Conservation (phyloP, 106 monocot species). For the Narthecium ossifragum region DNA sequence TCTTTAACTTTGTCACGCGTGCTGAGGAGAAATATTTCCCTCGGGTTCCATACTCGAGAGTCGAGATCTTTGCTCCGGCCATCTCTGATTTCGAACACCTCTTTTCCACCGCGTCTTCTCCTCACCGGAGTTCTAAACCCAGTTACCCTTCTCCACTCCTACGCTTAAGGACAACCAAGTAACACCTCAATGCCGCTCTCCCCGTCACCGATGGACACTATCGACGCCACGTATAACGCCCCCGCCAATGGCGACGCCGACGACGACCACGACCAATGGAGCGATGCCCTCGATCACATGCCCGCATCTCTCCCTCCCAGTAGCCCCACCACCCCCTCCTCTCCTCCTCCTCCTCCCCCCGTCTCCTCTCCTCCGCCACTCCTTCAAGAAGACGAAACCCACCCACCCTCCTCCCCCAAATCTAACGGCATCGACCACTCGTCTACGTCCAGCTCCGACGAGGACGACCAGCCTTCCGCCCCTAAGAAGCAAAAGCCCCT, state of each 20-base stretch:
- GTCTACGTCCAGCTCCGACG: slow-evolving; percentile 12
- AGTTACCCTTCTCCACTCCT: no score
- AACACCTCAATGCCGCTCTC: no score
- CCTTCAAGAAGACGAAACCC: neutral
- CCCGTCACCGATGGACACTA: neutral
- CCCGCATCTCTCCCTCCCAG: neutral
- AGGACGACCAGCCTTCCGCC: slow-evolving; percentile 10
- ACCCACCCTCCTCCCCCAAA: no score
- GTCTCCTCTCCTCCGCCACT: slow-evolving; percentile 1
- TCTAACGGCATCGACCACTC: neutral
- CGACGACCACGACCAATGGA: slow-evolving; percentile 17
- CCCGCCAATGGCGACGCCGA: slow-evolving; percentile 1
- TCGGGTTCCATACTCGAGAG: no score
- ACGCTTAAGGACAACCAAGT: no score
- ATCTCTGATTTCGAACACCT: no score
- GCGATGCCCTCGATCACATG: slow-evolving; percentile 20
- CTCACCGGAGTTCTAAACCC: no score
- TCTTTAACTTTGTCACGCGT: no score
- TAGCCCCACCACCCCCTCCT: neutral
- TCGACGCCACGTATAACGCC: neutral
- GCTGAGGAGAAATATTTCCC: no score
- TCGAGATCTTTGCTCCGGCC: no score
- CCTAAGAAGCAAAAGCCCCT: slow-evolving; percentile 34
- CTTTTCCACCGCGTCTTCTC: no score
- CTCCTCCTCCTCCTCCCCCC: neutral